Base-by-base conservation (phyloP, 139 green algal species). In the Haematococcus lacustris region DNA sequence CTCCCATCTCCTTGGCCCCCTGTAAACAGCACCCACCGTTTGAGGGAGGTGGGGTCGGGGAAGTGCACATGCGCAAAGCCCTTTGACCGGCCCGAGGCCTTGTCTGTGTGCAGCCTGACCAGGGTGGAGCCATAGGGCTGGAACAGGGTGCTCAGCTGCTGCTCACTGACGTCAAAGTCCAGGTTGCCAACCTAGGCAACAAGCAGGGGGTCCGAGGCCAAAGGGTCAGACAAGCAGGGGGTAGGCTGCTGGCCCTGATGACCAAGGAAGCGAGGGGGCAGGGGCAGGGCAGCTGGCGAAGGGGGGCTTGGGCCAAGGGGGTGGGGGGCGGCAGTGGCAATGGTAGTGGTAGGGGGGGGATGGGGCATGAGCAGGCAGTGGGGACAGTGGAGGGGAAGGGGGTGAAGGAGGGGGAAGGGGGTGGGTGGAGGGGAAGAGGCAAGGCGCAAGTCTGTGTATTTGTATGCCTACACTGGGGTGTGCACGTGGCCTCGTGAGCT, bases 1-100 rank as follows among this genome's bases (percentile, higher is more conserved):
- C 25, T 9, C 21, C 25, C 28, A 33, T 5, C 21, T 25, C 35
- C 33, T 9, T 37, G 38, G 17, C 38, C 7, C 30, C n/a, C 37
- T 40, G 26, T 41, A 6, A 50, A 17, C 32, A 37, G 13, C 26
- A 70, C 81, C 71, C 71, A 89, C 86, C 50, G 81, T 62, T 90
- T 80, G 23, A 93, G 57, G 3, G 78, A 77, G 4, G 71, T 64
- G 41, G 82, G 83, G 66, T 86, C 80, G 51, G 33, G 66, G 71
- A 97, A 97, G 80, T 96, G 92, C 50, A 96, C 83, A 81, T 97
- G 92, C 0, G 92, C 92, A 78, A 89, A 96, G 61, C 92, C 92
- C 73, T 91, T 93, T 68, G 81, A 86, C 41, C 67, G 75, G 33
- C 90, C 89, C 0, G 86, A 91, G 51, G 81, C 77, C 69, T 89